Conservation (phyloP, 208 protist genomes). For the Trypanosoma cruzi region DNA sequence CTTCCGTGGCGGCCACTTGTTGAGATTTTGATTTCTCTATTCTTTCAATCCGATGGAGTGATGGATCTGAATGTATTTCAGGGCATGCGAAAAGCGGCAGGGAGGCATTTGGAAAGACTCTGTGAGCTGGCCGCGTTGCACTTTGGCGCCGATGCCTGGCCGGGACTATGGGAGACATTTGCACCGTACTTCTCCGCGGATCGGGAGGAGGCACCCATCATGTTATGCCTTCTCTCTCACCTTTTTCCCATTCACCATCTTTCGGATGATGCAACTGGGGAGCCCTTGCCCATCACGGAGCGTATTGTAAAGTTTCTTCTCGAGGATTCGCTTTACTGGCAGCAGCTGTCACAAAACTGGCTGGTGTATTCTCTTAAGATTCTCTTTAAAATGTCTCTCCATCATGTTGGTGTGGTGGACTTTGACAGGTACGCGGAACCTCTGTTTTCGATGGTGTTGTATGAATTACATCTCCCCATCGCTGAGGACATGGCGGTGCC, state of each 20-base stretch:
- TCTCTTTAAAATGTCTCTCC: slow-evolving; percentile 33
- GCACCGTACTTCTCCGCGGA: slow-evolving; percentile 35
- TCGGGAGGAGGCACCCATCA: slow-evolving; percentile 22
- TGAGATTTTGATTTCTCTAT: slow-evolving; percentile 36
- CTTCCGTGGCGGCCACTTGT: slow-evolving; percentile 74
- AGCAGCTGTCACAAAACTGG: slow-evolving; percentile 35
- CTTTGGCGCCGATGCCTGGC: slow-evolving; percentile 46
- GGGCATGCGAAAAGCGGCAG: slow-evolving; percentile 19
- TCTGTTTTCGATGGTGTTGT: slow-evolving; percentile 61
- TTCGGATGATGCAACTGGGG: slow-evolving; percentile 11
- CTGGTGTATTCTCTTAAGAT: slow-evolving; percentile 33
- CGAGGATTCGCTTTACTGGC: slow-evolving; percentile 46
- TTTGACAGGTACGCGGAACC: slow-evolving; percentile 72
- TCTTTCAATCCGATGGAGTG: slow-evolving; percentile 16
- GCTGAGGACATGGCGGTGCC: not conserved
- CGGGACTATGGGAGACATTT: slow-evolving; percentile 53
- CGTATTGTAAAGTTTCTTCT: slow-evolving; percentile 58
- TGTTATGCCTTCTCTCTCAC: slow-evolving; percentile 32
- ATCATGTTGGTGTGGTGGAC: slow-evolving; percentile 46
- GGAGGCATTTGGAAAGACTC: slow-evolving; percentile 2
- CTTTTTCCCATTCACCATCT: slow-evolving; percentile 35
- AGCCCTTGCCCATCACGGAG: slow-evolving; percentile 25
- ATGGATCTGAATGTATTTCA: slow-evolving; percentile 26
- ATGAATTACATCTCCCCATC: slow-evolving; percentile 42
- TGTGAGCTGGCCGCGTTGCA: slow-evolving; percentile 43